Evolutionary conservation across 2,329 filamentous ascomycete genomes (phyloP), one percentile per base, ranked within the genome.

Genomic region (Hirsutella rhossiliensis): DNA sequence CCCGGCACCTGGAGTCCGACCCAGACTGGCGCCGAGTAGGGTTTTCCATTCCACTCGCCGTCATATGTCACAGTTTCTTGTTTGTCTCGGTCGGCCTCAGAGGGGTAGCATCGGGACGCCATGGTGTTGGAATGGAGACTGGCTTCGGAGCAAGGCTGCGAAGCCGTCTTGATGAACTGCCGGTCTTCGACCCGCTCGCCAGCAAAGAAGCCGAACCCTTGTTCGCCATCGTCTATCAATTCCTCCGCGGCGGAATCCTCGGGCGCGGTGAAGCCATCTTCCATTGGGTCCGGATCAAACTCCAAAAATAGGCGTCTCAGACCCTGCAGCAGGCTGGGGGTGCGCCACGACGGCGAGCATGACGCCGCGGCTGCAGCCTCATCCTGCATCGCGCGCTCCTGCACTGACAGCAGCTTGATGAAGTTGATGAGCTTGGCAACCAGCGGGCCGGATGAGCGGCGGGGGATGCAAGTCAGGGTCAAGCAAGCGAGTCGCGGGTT

Each of bases 251-350:
- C 67, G 3, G 68, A 45, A 17, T 63, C 62, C 11, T 57, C 58
- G 3, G 52, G 50, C 3, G 54, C 51, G 5, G 58, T 57, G 15
- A 59, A 56, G 17, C 59, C 52, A 20, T 66, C 63, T 3, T 66
- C 62, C 11, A 58, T 56, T 2, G 62, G 59, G 40, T 71, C 69
- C 0, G 63, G 56, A 23, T 71, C 67, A 47, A 81, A 71, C 52
- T 81, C 76, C 6, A 82, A 59, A 3, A 67, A 59, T 15, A 82
- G 54, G 45, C 70, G 66, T 43, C 69, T 64, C n/a, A 82, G 60
- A 11, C 77, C 78, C 3, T 55, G 52, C 6, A 80, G 56, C 4
- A 72, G 52, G 2, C 62, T 52, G 3, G 73, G 67, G 1, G 62
- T 62, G 4, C 67, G 65, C 45, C 61, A 48, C n/a, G 55, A 56